Base-by-base conservation (phyloP, 495 filamentous ascomycete genomes). In the Neurospora sp. region DNA sequence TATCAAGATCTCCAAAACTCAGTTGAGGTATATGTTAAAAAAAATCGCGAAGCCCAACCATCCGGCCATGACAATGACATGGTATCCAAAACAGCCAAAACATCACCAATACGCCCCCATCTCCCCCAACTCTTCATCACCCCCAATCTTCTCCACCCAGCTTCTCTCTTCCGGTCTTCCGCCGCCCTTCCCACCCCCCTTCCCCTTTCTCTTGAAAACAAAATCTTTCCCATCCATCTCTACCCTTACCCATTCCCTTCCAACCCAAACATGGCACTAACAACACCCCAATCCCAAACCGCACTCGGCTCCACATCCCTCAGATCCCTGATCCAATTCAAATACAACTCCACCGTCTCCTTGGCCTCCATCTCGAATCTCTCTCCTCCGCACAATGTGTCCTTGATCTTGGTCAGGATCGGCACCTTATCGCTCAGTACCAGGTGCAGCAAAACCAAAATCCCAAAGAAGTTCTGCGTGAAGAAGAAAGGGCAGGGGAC, bases 401-500 rank as follows among this genome's bases (percentile, higher is more conserved):
- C 74, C 21, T 85, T 74, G 74, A 89, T 86, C 48, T 82, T 75
- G 15, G 77, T 34, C 31, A 90, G 76, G 42, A 85, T 82, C 10
- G 84, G 82, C 71, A 86, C 84, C 59, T 85, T 83, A 19, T 77
- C 80, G 43, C 83, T 86, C 76, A 89, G 80, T 3, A 66, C 54
- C 54, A 66, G 6, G 48, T 87, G 85, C 62, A 90, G 74, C 39
- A 90, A 82, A 24, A 90, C 73, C 37, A 90, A 82, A 19, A 90
- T 85, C 4, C 85, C 85, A 34, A 90, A 81, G 69, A 89, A 82
- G 70, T 86, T 89, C 71, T 89, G 86, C 38, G 85, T 86, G 84
- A 88, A 90, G 74, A 87, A 86, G 73, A 90, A 90, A 15, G 86
- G 74, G 69, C 85, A 87, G 21, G 88, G 88, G 1, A 90, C 76